Base-by-base conservation (phyloP, 2,329 filamentous ascomycete species). In the Fusarium bactridioides region DNA sequence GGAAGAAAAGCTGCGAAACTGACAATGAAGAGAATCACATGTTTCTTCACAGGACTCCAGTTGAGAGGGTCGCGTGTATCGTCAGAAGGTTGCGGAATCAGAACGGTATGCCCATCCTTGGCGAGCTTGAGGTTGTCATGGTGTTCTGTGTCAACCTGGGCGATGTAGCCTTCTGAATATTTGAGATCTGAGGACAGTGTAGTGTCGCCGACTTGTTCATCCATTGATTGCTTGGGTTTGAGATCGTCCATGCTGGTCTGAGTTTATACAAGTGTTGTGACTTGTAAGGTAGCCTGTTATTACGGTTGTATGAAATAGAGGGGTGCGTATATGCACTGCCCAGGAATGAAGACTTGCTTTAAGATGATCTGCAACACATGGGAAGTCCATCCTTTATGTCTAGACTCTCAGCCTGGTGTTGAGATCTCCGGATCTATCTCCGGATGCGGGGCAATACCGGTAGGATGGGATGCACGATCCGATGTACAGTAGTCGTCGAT, bases 391-490 rank as follows among this genome's bases (percentile, higher is more conserved):
- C 4, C 23, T 53, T 53, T 53, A 37, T 53, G 23, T 1, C 16
- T 16, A 0, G 2, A 9, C 5, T 33, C 21, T 23, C 2, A 10
- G 5, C 18, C 18, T 16, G 3, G 3, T 4, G 10, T 3, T 9
- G 2, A 1, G 3, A 37, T 21, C 13, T 37, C 50, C n/a, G 31
- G 31, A 27, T 16, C n/a, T n/a, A 16, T 25, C 31, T 12, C 48
- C n/a, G 48, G 48, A 37, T 51, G 31, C 31, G 31, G 48, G 48
- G 48, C 12, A 21, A 21, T 15, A 21, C 25, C 19, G 19, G 25
- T 10, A 19, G 4, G 16, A 21, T 19, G 31, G 5, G 23, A 27
- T 27, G 31, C 7, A 21, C 10, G 31, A 53, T 37, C 23, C 31
- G 48, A 37, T 37, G 9, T 21, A 11, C 2, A 1, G 15, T 18